These are phyloP conservation scores for Sparassis latifolia DNA, from an alignment of 1,284 basidiomycete genomes.

Conservation along the genomic window DNA sequence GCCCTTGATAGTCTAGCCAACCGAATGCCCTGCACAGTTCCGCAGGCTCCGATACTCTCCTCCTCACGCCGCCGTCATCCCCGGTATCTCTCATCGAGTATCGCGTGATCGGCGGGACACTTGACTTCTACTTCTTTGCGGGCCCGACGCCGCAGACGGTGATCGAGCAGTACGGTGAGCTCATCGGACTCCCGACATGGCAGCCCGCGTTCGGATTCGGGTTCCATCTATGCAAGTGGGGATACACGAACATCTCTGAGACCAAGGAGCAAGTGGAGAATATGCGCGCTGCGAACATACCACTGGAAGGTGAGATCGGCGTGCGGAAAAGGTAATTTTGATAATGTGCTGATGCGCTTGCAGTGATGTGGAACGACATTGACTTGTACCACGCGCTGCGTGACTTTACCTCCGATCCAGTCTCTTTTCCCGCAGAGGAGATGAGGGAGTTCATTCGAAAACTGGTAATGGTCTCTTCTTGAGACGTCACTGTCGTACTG, in stretches of 20 bases:
- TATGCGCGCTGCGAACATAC: slow-evolving; percentile 60
- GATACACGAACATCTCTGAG: slow-evolving; percentile 24
- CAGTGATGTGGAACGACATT: slow-evolving; percentile 75
- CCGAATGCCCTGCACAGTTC: slow-evolving; percentile 23
- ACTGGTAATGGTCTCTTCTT: slow-evolving; percentile 36
- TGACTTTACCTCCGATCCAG: slow-evolving; percentile 66
- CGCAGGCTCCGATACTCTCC: slow-evolving; percentile 53
- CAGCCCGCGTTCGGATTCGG: slow-evolving; percentile 67
- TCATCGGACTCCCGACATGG: slow-evolving; percentile 59
- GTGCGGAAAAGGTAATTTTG: neutral
- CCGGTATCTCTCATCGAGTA: slow-evolving; percentile 57
- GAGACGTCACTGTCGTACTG: neutral
- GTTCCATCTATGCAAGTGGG: slow-evolving; percentile 62
- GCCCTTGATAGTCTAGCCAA: neutral
- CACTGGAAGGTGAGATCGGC: slow-evolving; percentile 46
- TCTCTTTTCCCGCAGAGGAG: slow-evolving; percentile 53
- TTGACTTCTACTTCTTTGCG: slow-evolving; percentile 63
- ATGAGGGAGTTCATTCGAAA: slow-evolving; percentile 55
- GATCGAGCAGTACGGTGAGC: slow-evolving; percentile 59
- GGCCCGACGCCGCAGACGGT: slow-evolving; percentile 58
- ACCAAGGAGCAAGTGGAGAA: slow-evolving; percentile 39
- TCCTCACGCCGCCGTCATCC: slow-evolving; percentile 46
- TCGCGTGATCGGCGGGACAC: slow-evolving; percentile 57
- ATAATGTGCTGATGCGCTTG: neutral
- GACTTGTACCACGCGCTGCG: slow-evolving; percentile 62